Evolutionary conservation across 2,329 filamentous ascomycete species (phyloP), one percentile per base, ranked within the genome.

Genomic region (Xylaria sp.): DNA sequence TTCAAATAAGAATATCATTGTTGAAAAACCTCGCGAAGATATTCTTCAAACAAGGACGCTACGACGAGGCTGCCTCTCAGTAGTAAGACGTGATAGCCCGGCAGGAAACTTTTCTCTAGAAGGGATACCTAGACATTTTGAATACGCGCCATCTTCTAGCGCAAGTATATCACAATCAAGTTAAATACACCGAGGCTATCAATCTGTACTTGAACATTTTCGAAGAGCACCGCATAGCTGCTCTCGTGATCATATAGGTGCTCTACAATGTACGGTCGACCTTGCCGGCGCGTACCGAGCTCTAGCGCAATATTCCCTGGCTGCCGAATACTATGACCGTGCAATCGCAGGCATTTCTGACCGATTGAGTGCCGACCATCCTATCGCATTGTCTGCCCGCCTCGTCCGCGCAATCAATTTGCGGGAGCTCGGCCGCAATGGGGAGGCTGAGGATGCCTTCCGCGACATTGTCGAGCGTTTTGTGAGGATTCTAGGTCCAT

Each of bases 221-320:
- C 30, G 50, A 63, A 45, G 53, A 23, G 4, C 58, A 63, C 32
- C 52, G 50, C 25, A 20, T 41, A 45, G 61, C 61, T 6, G 30
- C 12, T 45, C 61, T 63, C 32, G 61, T 41, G 61, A 63, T 18
- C 53, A 63, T 41, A 15, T 58, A 18, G 34, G 61, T 18, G 61
- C 61, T 23, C 52, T 63, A 15, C 52, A 63, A 30, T 63, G 61
- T 12, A 58, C 25, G 52, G 61, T 63, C 15, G 61, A 63, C 34
- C 61, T 63, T 32, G 61, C 61, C 10, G 61, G 61, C 41, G 61
- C 61, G 18, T 63, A 63, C 41, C 50, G 60, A 18, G 60, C 60
- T 6, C 39, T 56, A 12, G 60, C 61, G 43, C 52, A 63, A n/a
- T 63, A 63, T 23, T 58, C 61, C 1, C 43, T 3, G 3, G 60